A percentile compares a stretch with the other conserved stretches of the same genome.
These are phyloP conservation scores for Paecilomyces dactylethromorphus DNA, from an alignment of 2,329 filamentous ascomycete species.

Conservation along the genomic window DNA sequence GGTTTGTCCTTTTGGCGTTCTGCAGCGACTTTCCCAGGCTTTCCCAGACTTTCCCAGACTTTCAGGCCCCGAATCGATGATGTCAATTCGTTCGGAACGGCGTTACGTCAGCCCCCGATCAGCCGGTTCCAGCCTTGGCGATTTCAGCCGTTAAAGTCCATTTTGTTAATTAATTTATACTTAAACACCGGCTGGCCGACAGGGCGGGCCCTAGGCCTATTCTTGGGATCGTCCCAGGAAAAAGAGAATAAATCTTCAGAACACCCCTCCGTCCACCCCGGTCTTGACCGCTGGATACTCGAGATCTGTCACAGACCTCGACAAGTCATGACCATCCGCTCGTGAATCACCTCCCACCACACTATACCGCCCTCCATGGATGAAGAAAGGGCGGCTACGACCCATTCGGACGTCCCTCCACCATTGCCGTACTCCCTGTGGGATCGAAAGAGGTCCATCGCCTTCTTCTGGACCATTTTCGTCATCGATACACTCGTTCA, in stretches of 20 bases:
- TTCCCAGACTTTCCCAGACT: too few relatives aligned
- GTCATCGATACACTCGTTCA: constrained; percentile 53
- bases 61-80: not conserved
- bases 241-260: too few relatives aligned
- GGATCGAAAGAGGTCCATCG: constrained; percentile 49
- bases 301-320: not conserved
- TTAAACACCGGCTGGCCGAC: not conserved
- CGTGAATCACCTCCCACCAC: constrained; percentile 8
- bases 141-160: not conserved
- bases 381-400: constrained; percentile 19
- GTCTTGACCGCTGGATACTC: not conserved
- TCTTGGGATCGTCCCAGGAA: too few relatives aligned
- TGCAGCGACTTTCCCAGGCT: too few relatives aligned
- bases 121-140: not conserved
- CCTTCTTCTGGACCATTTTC: constrained; percentile 55
- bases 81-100: not conserved
- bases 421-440: constrained; percentile 51
- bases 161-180: not conserved
- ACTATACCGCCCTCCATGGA: constrained; percentile 19
- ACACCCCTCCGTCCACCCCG: not conserved
- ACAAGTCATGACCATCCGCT: not conserved
- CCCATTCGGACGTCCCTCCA: constrained; percentile 31
- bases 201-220: not conserved
- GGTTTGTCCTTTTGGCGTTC: too few relatives aligned
- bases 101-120: not conserved